Conservation (phyloP, 1,284 basidiomycete species). For the Leccinum cinnamomeum region DNA sequence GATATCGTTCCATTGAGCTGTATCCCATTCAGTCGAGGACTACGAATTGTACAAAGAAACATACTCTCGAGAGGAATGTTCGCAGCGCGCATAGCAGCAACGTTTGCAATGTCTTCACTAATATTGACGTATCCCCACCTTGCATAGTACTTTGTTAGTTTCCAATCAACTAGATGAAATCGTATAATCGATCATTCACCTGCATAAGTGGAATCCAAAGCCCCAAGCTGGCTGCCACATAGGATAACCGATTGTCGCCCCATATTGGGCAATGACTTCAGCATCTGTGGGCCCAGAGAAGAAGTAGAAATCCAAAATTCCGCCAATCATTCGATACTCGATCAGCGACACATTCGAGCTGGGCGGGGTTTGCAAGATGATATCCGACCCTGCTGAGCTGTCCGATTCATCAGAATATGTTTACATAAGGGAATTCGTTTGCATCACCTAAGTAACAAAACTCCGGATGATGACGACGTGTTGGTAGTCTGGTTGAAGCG, state of each 20-base stretch:
- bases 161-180: neutral
- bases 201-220: slow-evolving; percentile 71
- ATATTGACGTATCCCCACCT: slow-evolving; percentile 59
- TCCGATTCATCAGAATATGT: neutral
- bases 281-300: slow-evolving; percentile 66
- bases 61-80: slow-evolving; percentile 65
- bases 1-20: slow-evolving; percentile 54
- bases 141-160: neutral
- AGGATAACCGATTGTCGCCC: slow-evolving; percentile 56
- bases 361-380: slow-evolving; percentile 58
- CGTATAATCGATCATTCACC: slow-evolving; percentile 35
- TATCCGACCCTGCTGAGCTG: slow-evolving; percentile 61
- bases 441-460: slow-evolving; percentile 62
- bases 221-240: slow-evolving; percentile 69
- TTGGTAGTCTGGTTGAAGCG: slow-evolving; percentile 51
- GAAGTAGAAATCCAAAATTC: slow-evolving; percentile 70
- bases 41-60: slow-evolving; percentile 2
- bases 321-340: slow-evolving; percentile 64
- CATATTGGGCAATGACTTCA: slow-evolving; percentile 68
- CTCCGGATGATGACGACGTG: slow-evolving; percentile 62
- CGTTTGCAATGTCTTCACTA: slow-evolving; percentile 50
- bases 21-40: neutral
- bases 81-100: slow-evolving; percentile 59
- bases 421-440: neutral
- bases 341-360: slow-evolving; percentile 52